A percentile compares a stretch with the other conserved stretches of the same genome.
phyloP scores from a whole-genome alignment of 2,329 filamentous ascomycete genomes.

The Nemania bipapillata region DNA sequence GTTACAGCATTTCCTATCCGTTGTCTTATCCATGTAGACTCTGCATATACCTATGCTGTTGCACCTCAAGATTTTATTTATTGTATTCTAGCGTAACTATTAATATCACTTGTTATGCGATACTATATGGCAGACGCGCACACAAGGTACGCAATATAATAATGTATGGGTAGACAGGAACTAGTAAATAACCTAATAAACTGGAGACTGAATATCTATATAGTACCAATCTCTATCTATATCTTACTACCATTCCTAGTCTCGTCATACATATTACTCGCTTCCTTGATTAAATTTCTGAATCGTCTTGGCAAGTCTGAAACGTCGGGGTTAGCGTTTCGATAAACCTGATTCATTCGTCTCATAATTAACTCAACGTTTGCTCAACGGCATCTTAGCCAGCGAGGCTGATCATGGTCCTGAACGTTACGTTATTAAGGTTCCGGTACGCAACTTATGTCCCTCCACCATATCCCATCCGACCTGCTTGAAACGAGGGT shows the following conservation, averaged over 20 bases:
- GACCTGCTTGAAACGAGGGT: conserved; percentile 7
- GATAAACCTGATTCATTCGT: conserved; percentile 18
- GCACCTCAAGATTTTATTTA: too few species aligned
- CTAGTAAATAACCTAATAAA: not conserved
- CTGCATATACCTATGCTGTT: too few species aligned
- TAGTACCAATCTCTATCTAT: conserved; percentile 11
- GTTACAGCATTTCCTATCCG: too few species aligned
- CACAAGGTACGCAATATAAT: not conserved
- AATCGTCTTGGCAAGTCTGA: conserved; percentile 34
- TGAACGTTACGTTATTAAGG: not conserved
- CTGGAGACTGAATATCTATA: not conserved
- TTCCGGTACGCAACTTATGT: not conserved
- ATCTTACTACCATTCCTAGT: not conserved
- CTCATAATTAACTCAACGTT: conserved; percentile 13
- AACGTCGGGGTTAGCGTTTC: conserved; percentile 26
- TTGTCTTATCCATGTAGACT: too few species aligned
- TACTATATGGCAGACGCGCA: not conserved
- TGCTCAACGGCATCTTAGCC: not conserved
- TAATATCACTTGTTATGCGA: not conserved
- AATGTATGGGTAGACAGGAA: not conserved
- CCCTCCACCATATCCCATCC: conserved; percentile 5
- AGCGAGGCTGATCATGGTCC: conserved; percentile 1
- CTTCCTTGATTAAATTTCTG: conserved; percentile 9
- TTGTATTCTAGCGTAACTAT: not conserved
- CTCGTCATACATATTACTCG: conserved; percentile 9